Percentiles rank a stretch among this genome's conserved stretches.
phyloP scores from a whole-genome alignment of 2,329 filamentous ascomycete genomes.

The Camillea tinctor region DNA sequence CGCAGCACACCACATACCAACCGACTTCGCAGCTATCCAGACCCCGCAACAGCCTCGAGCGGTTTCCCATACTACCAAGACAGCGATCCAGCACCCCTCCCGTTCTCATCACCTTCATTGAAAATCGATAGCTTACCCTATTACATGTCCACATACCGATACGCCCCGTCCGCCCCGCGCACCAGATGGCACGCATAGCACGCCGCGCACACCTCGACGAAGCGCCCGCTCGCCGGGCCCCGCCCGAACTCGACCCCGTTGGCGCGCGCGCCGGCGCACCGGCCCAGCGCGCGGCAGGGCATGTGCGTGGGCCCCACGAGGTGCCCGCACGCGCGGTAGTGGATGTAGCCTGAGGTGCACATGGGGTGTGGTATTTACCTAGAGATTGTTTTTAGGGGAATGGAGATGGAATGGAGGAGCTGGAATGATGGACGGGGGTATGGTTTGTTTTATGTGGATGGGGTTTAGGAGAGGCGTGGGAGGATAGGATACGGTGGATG shows the following conservation, averaged over 20 bases:
- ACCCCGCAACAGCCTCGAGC: too few relatives aligned
- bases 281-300: background rate
- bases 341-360: background rate
- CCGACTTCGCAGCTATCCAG: too few relatives aligned
- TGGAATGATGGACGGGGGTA: too few relatives aligned
- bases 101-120: too few relatives aligned
- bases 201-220: background rate
- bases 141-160: background rate
- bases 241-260: background rate
- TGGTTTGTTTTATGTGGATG: too few relatives aligned
- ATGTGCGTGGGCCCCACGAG: slow-evolving; percentile 2
- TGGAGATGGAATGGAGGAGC: background rate
- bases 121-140: too few relatives aligned
- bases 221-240: background rate
- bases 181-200: background rate
- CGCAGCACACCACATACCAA: too few relatives aligned
- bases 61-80: too few relatives aligned
- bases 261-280: background rate
- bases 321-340: slow-evolving; percentile 2
- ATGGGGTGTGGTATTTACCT: background rate
- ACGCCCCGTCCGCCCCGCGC: background rate
- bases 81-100: too few relatives aligned
- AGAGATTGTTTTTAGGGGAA: background rate
- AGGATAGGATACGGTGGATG: too few relatives aligned
- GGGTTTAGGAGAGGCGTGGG: too few relatives aligned